Evolutionary conservation across 495 filamentous ascomycete species (phyloP).

Genomic region (Clohesyomyces aquaticus): DNA sequence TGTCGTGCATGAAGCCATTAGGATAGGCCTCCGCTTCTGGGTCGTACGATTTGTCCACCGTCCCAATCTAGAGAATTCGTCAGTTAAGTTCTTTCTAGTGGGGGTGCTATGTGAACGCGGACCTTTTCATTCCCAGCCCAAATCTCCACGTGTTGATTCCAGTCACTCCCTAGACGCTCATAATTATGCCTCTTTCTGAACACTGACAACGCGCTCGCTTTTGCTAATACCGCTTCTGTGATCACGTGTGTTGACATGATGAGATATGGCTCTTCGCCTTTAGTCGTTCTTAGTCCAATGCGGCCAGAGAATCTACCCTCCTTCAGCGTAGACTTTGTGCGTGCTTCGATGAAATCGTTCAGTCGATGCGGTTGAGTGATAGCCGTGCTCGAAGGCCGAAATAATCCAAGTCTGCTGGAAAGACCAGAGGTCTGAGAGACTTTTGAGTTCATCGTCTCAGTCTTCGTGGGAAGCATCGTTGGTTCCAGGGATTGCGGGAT

Average conservation of each 20-base stretch:
- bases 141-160: slow-evolving; percentile 31
- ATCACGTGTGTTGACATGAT: slow-evolving; percentile 30
- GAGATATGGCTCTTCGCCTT: slow-evolving; percentile 9
- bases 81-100: not conserved
- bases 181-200: slow-evolving; percentile 7
- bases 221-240: slow-evolving; percentile 24
- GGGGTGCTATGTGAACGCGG: not conserved
- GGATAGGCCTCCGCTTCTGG: slow-evolving; percentile 18
- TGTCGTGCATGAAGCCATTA: slow-evolving; percentile 21
- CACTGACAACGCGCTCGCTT: not conserved
- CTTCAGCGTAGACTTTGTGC: not conserved
- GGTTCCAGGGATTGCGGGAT: slow-evolving; percentile 21
- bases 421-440: not conserved
- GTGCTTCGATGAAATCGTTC: slow-evolving; percentile 28
- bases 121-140: slow-evolving; percentile 26
- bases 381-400: not conserved
- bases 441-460: slow-evolving; percentile 12
- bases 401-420: slow-evolving; percentile 1
- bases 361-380: slow-evolving; percentile 7
- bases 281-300: slow-evolving; percentile 19
- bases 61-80: slow-evolving; percentile 10
- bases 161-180: slow-evolving; percentile 16
- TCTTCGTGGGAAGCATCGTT: slow-evolving; percentile 19
- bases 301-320: slow-evolving; percentile 15
- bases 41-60: slow-evolving; percentile 20